These are phyloP conservation scores for Nephelium lappaceum DNA, from an alignment of 345 rosid species.

Conservation along the genomic window DNA sequence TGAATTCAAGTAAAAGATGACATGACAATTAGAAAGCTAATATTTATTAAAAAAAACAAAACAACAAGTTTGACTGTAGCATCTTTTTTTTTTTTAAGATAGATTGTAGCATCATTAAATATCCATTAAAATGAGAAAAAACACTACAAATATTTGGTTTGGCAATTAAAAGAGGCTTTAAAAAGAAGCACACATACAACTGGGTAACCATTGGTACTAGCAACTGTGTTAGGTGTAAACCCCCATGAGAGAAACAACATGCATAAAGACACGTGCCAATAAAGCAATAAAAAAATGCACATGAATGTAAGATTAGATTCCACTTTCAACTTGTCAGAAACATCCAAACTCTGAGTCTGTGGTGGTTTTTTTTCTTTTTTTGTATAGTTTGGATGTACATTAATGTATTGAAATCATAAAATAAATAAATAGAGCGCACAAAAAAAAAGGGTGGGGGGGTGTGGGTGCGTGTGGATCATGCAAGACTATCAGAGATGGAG, in stretches of 20 bases:
- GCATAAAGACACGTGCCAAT: slow-evolving; percentile 19
- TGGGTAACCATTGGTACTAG: no score
- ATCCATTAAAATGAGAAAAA: background rate
- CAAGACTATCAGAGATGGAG: background rate
- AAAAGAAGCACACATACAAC: background rate
- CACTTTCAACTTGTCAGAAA: background rate
- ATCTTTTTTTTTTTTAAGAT: no score
- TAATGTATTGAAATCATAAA: background rate
- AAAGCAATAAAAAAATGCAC: background rate
- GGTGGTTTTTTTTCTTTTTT: background rate
- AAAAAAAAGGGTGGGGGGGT: no score
- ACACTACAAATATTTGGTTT: background rate
- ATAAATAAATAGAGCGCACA: background rate
- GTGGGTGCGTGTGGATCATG: no score
- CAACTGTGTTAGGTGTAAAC: background rate
- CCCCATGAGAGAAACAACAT: background rate
- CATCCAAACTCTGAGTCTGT: background rate
- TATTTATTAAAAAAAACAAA: background rate
- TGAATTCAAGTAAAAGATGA: background rate
- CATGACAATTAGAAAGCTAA: no score
- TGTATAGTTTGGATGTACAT: background rate
- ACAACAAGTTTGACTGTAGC: background rate
- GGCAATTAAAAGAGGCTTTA: background rate
- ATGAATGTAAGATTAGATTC: slow-evolving; percentile 13
- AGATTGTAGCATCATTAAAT: background rate